Evolutionary conservation across 352 stramenopile genomes (phyloP).

Genomic region (Thraustotheca clavata): DNA sequence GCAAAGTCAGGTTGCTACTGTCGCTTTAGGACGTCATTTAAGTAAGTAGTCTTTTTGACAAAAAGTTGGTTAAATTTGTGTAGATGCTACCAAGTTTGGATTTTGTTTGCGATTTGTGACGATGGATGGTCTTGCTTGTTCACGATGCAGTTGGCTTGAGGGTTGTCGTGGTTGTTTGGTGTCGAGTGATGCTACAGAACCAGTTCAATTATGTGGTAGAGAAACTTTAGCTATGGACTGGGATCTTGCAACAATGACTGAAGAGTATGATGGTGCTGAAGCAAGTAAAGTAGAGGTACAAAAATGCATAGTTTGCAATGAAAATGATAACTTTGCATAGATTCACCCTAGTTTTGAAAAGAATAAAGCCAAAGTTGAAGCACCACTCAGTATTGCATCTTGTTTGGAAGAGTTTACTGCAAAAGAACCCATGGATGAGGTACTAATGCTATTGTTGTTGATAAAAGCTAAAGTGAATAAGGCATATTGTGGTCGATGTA

Average conservation of each 20-base stretch:
- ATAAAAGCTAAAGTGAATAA: neutral
- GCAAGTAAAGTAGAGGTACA: slow-evolving; percentile 71
- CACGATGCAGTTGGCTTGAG: slow-evolving; percentile 81
- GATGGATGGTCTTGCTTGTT: slow-evolving; percentile 72
- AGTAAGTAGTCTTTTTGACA: neutral
- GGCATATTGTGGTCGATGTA: slow-evolving; percentile 70
- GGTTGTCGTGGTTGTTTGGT: slow-evolving; percentile 81
- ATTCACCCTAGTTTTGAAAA: slow-evolving; percentile 26
- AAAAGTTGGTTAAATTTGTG: slow-evolving; percentile 25
- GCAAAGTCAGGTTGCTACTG: slow-evolving; percentile 38
- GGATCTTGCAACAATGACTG: slow-evolving; percentile 79
- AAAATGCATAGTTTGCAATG: slow-evolving; percentile 31
- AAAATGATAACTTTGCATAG: slow-evolving; percentile 18
- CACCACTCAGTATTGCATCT: slow-evolving; percentile 66
- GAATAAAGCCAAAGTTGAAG: slow-evolving; percentile 63
- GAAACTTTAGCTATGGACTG: slow-evolving; percentile 86
- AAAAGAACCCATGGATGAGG: slow-evolving; percentile 65
- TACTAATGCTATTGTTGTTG: neutral
- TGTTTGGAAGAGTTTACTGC: slow-evolving; percentile 84
- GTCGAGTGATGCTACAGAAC: slow-evolving; percentile 34
- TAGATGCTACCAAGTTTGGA: slow-evolving; percentile 39
- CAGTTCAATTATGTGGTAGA: slow-evolving; percentile 48
- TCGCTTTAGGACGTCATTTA: slow-evolving; percentile 62
- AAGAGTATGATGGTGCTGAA: slow-evolving; percentile 81
- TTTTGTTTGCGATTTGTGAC: slow-evolving; percentile 81